phyloP scores from a whole-genome alignment of 2,329 filamentous ascomycete genomes.

The Incumbomyces lentus region DNA sequence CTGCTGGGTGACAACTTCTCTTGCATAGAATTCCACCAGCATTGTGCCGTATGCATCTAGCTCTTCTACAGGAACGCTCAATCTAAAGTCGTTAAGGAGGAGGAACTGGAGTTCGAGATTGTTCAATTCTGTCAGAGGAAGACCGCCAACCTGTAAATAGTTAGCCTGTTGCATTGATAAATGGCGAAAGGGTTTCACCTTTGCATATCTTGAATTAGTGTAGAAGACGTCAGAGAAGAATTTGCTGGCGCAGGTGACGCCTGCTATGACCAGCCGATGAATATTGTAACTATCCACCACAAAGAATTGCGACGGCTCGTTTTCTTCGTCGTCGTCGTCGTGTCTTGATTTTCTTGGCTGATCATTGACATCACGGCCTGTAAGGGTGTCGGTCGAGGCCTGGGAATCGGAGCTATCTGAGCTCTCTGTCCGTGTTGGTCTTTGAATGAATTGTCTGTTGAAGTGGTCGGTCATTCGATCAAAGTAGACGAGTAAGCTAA shows the following conservation, averaged over 20 bases:
- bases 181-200: conserved; percentile 50
- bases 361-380: conserved; percentile 2
- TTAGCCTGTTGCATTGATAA: conserved; percentile 15
- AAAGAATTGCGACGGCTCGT: conserved; percentile 52
- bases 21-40: conserved; percentile 94
- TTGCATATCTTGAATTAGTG: conserved; percentile 97
- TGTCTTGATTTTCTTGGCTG: conserved; percentile 1
- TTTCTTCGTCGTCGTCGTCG: conserved; percentile 19
- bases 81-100: conserved; percentile 86
- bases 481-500: conserved; percentile 92
- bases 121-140: conserved; percentile 86
- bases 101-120: conserved; percentile 94
- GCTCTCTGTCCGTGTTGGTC: neutral
- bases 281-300: conserved; percentile 99
- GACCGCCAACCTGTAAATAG: conserved; percentile 66
- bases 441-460: conserved; percentile 45
- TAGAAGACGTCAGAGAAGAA: conserved; percentile 99
- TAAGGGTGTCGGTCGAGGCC: conserved; percentile 2
- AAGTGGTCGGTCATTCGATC: conserved; percentile 97
- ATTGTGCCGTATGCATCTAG: conserved; percentile 96
- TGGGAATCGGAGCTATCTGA: conserved; percentile 5
- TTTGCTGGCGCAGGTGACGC: conserved; percentile 96
- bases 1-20: conserved; percentile 67
- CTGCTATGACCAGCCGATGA: conserved; percentile 88
- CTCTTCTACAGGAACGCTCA: conserved; percentile 87